Conservation (phyloP, 2,329 filamentous ascomycete genomes). For the Cercospora sesami region DNA sequence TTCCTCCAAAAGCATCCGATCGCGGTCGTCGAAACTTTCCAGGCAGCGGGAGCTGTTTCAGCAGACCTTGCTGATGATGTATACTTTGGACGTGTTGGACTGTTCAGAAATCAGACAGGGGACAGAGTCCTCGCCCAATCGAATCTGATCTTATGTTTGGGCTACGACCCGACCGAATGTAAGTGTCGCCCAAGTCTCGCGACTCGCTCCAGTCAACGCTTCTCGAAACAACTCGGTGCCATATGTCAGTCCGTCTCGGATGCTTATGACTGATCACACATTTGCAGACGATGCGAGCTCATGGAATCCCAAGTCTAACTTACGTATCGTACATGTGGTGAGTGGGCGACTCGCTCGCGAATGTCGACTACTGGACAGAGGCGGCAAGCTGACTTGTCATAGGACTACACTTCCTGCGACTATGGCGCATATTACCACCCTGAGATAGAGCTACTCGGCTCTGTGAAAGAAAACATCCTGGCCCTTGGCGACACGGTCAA, state of each 20-base stretch:
- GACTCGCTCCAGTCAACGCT: too few species aligned
- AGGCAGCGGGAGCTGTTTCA: conserved; percentile 51
- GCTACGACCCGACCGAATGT: conserved; percentile 52
- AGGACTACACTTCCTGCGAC: conserved; percentile 45
- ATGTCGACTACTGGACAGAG: neutral
- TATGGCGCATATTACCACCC: conserved; percentile 48
- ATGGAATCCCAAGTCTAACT: conserved; percentile 47
- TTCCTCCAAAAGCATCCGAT: conserved; percentile 47
- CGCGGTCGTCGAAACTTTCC: conserved; percentile 54
- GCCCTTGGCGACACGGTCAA: conserved; percentile 40
- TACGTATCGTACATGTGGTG: conserved; percentile 46
- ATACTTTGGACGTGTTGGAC: conserved; percentile 51
- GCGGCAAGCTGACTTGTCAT: neutral
- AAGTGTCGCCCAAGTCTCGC: neutral
- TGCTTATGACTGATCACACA: neutral
- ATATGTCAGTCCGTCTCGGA: neutral
- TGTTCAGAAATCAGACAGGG: conserved; percentile 53
- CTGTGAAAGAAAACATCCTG: conserved; percentile 45
- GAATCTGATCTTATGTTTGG: conserved; percentile 49
- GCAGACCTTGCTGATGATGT: conserved; percentile 45
- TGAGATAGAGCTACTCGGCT: conserved; percentile 47
- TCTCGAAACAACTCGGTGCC: neutral
- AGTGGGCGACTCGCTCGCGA: neutral
- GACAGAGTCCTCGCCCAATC: conserved; percentile 48
- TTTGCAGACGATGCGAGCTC: conserved; percentile 43